Evolutionary conservation across 192 early-diverging fungal genomes (phyloP).

Genomic region (Coemansia sp.): DNA sequence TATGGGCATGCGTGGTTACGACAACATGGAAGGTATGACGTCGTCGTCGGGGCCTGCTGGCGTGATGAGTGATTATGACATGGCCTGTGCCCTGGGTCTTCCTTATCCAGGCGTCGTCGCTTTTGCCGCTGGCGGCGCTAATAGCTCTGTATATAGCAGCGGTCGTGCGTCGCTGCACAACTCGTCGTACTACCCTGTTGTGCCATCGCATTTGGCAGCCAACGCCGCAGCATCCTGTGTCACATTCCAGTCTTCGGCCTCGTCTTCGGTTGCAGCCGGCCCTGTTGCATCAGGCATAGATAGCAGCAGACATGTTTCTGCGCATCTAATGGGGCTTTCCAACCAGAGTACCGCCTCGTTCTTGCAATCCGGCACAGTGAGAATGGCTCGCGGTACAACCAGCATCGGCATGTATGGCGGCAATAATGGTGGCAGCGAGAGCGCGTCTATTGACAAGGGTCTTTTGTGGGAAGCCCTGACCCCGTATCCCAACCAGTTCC

Average conservation of each 20-base stretch:
- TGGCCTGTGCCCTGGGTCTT: conserved; percentile 42
- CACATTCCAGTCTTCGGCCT: conserved; percentile 45
- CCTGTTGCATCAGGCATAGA: conserved; percentile 5
- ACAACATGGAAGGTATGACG: not conserved
- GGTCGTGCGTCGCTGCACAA: conserved; percentile 17
- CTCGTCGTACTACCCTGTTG: conserved; percentile 4
- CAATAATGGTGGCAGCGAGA: conserved; percentile 13
- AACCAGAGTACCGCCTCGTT: conserved; percentile 45
- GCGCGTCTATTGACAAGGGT: conserved; percentile 27
- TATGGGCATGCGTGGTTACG: not conserved
- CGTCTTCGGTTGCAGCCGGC: conserved; percentile 16
- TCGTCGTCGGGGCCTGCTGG: not conserved
- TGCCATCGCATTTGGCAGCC: not conserved
- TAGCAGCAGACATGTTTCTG: not conserved
- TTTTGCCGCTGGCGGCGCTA: conserved; percentile 13
- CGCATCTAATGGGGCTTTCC: conserved; percentile 12
- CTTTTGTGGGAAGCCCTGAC: conserved; percentile 54
- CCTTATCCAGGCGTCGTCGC: conserved; percentile 33
- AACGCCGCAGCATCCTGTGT: conserved; percentile 42
- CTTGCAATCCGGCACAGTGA: conserved; percentile 29
- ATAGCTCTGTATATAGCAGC: conserved; percentile 23
- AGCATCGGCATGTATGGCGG: conserved; percentile 35
- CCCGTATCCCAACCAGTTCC: conserved; percentile 53
- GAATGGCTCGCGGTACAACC: conserved; percentile 36
- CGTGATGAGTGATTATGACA: conserved; percentile 48